A percentile compares a stretch with the other conserved stretches of the same genome.
phyloP scores from a whole-genome alignment of 148 eudicot species.

The Rhododendron mucronatum region DNA sequence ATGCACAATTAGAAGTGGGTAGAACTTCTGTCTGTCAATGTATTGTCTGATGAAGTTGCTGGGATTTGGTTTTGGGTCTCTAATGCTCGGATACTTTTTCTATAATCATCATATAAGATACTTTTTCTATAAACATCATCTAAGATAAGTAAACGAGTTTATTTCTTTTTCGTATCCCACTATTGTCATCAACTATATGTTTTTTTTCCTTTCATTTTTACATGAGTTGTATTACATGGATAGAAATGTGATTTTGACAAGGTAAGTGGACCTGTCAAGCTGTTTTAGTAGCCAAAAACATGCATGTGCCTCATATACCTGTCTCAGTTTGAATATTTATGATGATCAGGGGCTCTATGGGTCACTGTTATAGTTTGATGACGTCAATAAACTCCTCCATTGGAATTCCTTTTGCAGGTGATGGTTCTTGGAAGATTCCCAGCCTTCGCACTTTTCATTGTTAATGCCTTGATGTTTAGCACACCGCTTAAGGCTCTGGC shows the following conservation, averaged over 20 bases:
- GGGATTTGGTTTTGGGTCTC: not conserved
- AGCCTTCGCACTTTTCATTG: conserved; percentile 33
- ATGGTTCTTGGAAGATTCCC: conserved; percentile 27
- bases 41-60: not conserved
- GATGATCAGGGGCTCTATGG: not conserved
- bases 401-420: conserved; percentile 35
- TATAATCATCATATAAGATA: not conserved
- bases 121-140: not conserved
- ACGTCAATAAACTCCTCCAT: conserved; percentile 7
- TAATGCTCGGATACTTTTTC: not conserved
- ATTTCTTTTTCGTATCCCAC: not conserved
- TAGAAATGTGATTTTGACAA: not conserved
- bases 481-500: conserved; percentile 75
- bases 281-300: not conserved
- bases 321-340: not conserved
- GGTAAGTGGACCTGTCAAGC: not conserved
- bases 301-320: not conserved
- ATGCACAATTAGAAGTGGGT: not conserved
- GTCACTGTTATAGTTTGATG: not conserved
- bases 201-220: not conserved
- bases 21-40: not conserved
- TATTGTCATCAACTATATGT: not conserved
- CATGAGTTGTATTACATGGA: not conserved
- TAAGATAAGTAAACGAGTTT: not conserved
- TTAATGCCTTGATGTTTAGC: conserved; percentile 51